Conservation (phyloP, 2,329 filamentous ascomycete genomes). For the Pezicula carpinea region DNA sequence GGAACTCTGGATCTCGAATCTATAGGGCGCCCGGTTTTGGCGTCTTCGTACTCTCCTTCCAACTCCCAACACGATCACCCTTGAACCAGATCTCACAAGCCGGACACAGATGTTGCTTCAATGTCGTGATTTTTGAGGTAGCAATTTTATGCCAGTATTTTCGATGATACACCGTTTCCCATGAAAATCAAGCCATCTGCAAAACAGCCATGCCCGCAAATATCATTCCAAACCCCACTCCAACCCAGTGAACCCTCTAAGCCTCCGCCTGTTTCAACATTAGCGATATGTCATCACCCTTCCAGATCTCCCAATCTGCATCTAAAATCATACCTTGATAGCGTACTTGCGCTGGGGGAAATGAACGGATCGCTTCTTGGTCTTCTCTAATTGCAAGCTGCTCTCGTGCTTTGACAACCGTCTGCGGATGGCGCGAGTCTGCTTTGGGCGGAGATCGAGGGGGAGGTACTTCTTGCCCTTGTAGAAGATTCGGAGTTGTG, state of each 20-base stretch:
- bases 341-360: slow-evolving; percentile 99
- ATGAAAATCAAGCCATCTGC: slow-evolving; percentile 16
- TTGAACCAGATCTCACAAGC: neutral
- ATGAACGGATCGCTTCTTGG: slow-evolving; percentile 92
- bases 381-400: slow-evolving; percentile 80
- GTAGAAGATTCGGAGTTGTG: slow-evolving; percentile 98
- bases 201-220: slow-evolving; percentile 24
- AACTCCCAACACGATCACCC: neutral
- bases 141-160: slow-evolving; percentile 26
- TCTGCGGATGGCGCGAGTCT: slow-evolving; percentile 96
- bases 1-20: too few species aligned
- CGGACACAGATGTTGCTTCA: slow-evolving; percentile 19
- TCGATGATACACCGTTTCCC: slow-evolving; percentile 26
- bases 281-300: slow-evolving; percentile 6
- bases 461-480: slow-evolving; percentile 99
- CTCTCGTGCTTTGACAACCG: slow-evolving; percentile 90
- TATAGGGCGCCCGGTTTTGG: neutral
- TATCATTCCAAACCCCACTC: slow-evolving; percentile 12
- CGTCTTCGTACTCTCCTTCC: neutral
- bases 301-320: neutral
- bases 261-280: slow-evolving; percentile 24
- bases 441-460: slow-evolving; percentile 96
- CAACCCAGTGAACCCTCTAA: slow-evolving; percentile 12
- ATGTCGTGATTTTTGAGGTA: slow-evolving; percentile 26
- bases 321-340: slow-evolving; percentile 65